Evolutionary conservation across 1,284 basidiomycete species (phyloP).

Genomic region (Ustilago trichophora): DNA sequence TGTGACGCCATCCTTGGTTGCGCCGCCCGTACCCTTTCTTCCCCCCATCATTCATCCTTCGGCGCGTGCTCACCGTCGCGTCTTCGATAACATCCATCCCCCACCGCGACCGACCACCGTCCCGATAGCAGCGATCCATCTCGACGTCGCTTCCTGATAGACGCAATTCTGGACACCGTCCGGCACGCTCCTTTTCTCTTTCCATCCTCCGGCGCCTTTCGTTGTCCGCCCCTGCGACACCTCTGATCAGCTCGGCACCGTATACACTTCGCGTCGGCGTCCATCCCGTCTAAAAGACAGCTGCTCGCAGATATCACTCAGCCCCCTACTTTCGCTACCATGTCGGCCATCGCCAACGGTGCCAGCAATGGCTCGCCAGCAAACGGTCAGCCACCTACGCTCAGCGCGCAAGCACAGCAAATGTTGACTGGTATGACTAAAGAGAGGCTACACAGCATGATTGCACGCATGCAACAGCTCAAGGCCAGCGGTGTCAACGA

Average conservation of each 20-base stretch:
- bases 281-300: neutral
- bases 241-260: neutral
- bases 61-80: conserved; percentile 25
- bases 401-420: conserved; percentile 53
- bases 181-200: conserved; percentile 1
- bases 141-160: neutral
- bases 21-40: neutral
- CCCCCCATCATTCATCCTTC: conserved; percentile 11
- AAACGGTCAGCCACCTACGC: conserved; percentile 26
- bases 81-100: conserved; percentile 1
- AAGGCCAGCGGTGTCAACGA: conserved; percentile 66
- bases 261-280: neutral
- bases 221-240: neutral
- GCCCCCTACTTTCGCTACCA: conserved; percentile 2
- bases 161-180: conserved; percentile 6
- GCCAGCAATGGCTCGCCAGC: conserved; percentile 29
- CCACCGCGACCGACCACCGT: neutral
- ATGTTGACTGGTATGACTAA: conserved; percentile 63
- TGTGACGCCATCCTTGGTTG: conserved; percentile 2
- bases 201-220: neutral
- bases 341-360: conserved; percentile 47
- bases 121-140: neutral
- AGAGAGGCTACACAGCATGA: conserved; percentile 58
- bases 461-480: conserved; percentile 67
- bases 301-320: neutral